Base-by-base conservation (phyloP, 2,329 filamentous ascomycete species). In the Cercospora sojina region DNA sequence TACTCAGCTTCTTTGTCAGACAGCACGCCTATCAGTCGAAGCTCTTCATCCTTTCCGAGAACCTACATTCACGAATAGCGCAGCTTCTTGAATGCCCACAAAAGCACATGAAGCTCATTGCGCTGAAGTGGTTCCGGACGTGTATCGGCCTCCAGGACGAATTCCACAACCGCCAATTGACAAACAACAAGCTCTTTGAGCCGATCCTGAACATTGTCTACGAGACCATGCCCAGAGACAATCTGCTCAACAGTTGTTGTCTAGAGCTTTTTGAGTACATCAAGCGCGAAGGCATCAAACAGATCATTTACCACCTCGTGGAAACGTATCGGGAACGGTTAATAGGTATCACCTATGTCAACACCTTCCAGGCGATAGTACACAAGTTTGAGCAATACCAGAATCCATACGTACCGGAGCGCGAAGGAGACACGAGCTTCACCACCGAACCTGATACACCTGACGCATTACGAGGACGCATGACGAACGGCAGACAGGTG, bases 261-360 rank as follows among this genome's bases (percentile, higher is more conserved):
- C 84, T 98, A 9, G 95, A 99, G 75, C 86, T 99, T 51, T 98
- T 99, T 71, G 93, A 96, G 74, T 93, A 90, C 74, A 91, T 98
- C 74, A 92, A 90, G 76, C 80, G 82, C 27, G 91, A 96, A 73
- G 88, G 88, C 64, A 85, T 93, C 74, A 96, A 93, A 77, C 88
- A 91, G 13, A 83, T 97, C 56, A 88, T 96, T 64, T 88, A 89
- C 69, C 91, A 97, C 75, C 82, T 98, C 23, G 92, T 96, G 10
- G 90, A 92, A 72, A 91, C 90, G 61, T 93, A 94, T 75, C 88
- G 93, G 23, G 91, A 94, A 13, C 90, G 89, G 74, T 78, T 98
- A 56, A 83, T 90, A 70, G 82, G 83, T 18, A 89, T 97, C 67
- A 91, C 88, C 59, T 95, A 95, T 76, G 88, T 98, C 72, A 88